phyloP scores from a whole-genome alignment of 2,329 filamentous ascomycete species.

The Aspergillus aculeatinus region DNA sequence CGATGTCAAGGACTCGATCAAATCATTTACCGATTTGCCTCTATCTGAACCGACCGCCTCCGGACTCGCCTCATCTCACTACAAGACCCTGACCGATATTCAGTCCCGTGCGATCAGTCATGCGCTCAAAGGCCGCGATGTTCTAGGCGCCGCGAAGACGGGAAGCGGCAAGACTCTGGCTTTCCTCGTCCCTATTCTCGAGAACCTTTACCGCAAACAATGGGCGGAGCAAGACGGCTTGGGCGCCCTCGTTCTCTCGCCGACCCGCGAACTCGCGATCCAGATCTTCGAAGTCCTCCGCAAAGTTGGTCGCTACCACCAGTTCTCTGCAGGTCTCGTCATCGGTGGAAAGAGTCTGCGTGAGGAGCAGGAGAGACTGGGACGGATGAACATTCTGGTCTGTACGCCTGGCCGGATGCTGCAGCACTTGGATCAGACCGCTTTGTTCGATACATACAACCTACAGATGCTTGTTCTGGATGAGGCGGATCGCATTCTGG shows the following conservation, averaged over 20 bases:
- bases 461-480: slow-evolving; percentile 91
- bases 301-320: slow-evolving; percentile 84
- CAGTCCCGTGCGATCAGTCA: slow-evolving; percentile 86
- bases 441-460: slow-evolving; percentile 84
- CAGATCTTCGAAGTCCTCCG: slow-evolving; percentile 95
- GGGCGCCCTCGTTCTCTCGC: slow-evolving; percentile 87
- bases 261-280: slow-evolving; percentile 90
- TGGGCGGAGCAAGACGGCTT: slow-evolving; percentile 91
- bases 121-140: slow-evolving; percentile 80
- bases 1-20: slow-evolving; percentile 51
- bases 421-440: slow-evolving; percentile 93
- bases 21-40: slow-evolving; percentile 78
- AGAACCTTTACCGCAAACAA: slow-evolving; percentile 83
- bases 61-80: slow-evolving; percentile 83
- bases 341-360: slow-evolving; percentile 90
- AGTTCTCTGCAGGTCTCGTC: slow-evolving; percentile 87
- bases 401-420: slow-evolving; percentile 93
- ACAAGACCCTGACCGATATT: slow-evolving; percentile 85
- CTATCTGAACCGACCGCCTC: slow-evolving; percentile 76
- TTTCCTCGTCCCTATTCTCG: slow-evolving; percentile 86
- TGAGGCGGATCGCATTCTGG: slow-evolving; percentile 94
- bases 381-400: slow-evolving; percentile 94
- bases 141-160: slow-evolving; percentile 92
- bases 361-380: slow-evolving; percentile 80
- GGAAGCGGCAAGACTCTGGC: slow-evolving; percentile 94